Evolutionary conservation across 495 filamentous ascomycete species (phyloP).

Genomic region (Penicillium riverlandense): DNA sequence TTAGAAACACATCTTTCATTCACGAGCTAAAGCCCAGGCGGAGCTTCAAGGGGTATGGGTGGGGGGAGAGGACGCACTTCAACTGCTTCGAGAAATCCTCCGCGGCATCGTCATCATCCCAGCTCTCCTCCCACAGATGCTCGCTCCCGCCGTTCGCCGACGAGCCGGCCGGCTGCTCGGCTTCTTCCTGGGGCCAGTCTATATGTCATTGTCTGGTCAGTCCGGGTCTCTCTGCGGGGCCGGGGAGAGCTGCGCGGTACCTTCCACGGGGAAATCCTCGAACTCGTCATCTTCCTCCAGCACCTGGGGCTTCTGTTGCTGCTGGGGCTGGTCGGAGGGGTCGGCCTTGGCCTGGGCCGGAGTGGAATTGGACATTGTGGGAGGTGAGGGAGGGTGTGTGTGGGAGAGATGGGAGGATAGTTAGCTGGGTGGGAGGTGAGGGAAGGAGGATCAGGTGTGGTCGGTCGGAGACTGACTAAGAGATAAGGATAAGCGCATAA

Average conservation of each 20-base stretch:
- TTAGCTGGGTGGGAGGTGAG: no score
- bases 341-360: constrained; percentile 30
- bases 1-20: constrained; percentile 1
- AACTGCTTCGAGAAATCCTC: constrained; percentile 96
- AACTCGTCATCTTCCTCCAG: constrained; percentile 98
- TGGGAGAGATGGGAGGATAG: constrained; percentile 1
- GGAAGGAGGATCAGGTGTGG: no score
- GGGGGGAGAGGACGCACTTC: constrained; percentile 54
- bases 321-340: constrained; percentile 32
- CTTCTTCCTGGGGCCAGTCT: constrained; percentile 88
- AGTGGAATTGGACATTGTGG: constrained; percentile 38
- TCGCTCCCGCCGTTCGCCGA: constrained; percentile 46
- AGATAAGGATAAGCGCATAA: no score
- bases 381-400: constrained; percentile 3
- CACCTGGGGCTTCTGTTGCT: constrained; percentile 54
- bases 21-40: no score
- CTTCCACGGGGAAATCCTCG: constrained; percentile 96
- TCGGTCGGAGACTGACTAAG: background rate
- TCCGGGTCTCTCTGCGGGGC: background rate
- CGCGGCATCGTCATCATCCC: constrained; percentile 96
- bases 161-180: constrained; percentile 59
- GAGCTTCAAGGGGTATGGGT: no score
- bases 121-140: constrained; percentile 98
- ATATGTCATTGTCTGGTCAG: constrained; percentile 1
- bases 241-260: constrained; percentile 33